A percentile compares a stretch with the other conserved stretches of the same genome.
These are phyloP conservation scores for Cicer bijugum DNA, from an alignment of 306 rosid genomes.

Conservation along the genomic window DNA sequence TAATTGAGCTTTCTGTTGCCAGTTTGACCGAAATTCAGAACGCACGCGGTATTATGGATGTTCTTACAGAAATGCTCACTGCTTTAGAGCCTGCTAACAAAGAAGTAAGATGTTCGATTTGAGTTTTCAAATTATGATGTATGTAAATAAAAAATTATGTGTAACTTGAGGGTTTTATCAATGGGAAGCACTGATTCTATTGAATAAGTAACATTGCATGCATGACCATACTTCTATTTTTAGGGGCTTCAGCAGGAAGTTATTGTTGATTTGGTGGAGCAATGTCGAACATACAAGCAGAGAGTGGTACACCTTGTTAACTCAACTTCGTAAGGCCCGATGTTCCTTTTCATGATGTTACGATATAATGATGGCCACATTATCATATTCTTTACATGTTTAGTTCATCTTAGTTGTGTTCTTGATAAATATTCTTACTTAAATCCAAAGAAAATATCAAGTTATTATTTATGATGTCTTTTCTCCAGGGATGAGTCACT, in stretches of 20 bases:
- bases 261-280: conserved; percentile 90
- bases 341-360: conserved; percentile 32
- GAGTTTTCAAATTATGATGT: conserved; percentile 33
- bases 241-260: conserved; percentile 97
- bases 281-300: conserved; percentile 89
- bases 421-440: conserved; percentile 30
- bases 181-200: conserved; percentile 28
- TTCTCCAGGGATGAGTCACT: conserved; percentile 88
- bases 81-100: conserved; percentile 82
- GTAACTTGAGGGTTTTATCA: conserved; percentile 32
- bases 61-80: conserved; percentile 89
- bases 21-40: conserved; percentile 95
- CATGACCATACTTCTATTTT: conserved; percentile 40
- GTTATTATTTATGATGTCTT: conserved; percentile 11
- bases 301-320: conserved; percentile 98
- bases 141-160: background rate
- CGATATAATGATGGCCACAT: background rate
- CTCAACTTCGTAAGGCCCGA: conserved; percentile 80
- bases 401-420: conserved; percentile 22
- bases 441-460: conserved; percentile 24
- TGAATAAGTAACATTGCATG: conserved; percentile 25
- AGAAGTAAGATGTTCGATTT: conserved; percentile 64
- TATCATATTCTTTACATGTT: conserved; percentile 26
- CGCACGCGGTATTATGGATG: conserved; percentile 96
- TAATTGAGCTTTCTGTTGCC: conserved; percentile 44